Evolutionary conservation across 2,329 filamentous ascomycete genomes (phyloP), one percentile per base, ranked within the genome.

Genomic region (Aspergillus felis): DNA sequence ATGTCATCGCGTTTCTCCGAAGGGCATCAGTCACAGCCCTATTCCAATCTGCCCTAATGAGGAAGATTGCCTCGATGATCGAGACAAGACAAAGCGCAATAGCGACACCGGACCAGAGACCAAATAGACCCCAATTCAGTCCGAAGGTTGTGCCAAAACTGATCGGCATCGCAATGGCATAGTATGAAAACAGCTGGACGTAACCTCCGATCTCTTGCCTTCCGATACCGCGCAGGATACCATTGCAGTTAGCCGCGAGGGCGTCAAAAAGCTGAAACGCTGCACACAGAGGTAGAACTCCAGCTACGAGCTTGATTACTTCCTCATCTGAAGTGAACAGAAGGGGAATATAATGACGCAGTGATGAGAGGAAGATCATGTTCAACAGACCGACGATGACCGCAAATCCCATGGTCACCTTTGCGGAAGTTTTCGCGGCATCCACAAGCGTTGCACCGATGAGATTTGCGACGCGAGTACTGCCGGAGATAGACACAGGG

Each of bases 231-330:
- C 94, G 84, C 28, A 97, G 81, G 42, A 97, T 81, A 28, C 92
- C 93, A 68, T 94, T 92, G 57, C 90, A 91, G 42, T 88, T 88
- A 3, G 89, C 84, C 0, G 90, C 86, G 20, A 96, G 73, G 1
- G 89, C 87, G 73, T 99, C 93, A 66, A 95, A 92, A 25, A 96
- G 82, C 72, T 97, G 92, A 81, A 97, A 95, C 1, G 91, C 83
- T 0, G 92, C 92, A 59, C 90, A 91, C 2, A 97, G 77, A 0
- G 92, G 92, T 38, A 97, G 81, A 2, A 91, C 84, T 2, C 76
- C 73, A 0, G 90, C 84, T 22, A 91, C 88, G 35, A 91, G 78
- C 22, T 76, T 78, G 59, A 90, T 84, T 53, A 93, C 90, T 49
- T 87, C 86, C 5, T 79, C 69, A 63, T 93, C 90, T 6, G 84